Evolutionary conservation across 257 asterid genomes (phyloP), one percentile per base, ranked within the genome.

Genomic region (Capsicum chinense): DNA sequence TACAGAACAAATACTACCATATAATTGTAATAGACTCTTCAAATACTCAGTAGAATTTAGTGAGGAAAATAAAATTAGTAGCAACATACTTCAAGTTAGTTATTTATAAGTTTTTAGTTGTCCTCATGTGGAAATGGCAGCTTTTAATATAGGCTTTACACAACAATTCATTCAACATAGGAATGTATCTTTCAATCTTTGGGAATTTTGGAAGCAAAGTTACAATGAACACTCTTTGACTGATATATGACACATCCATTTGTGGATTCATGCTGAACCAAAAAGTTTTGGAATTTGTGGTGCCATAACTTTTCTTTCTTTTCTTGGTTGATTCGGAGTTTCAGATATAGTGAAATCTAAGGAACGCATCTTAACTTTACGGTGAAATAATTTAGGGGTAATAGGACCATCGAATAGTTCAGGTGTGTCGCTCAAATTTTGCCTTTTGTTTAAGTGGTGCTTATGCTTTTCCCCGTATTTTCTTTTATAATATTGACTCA

Each of bases 131-230:
- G 8, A 60, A 50, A 74, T 50, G 81, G 7, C 62, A 21, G 21
- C 81, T 50, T 50, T 50, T 68, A 68, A 68, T 68, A 15, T 33
- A 76, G 44, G 26, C 63, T 52, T 76, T 76, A 39, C 78, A 21
- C 81, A 76, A 26, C 81, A 52, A 52, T 37, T 50, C 47, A 76
- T 76, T 76, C 81, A 76, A 21, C 81, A 13, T 14, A 7, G 44
- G 48, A 52, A 21, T 13, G 12, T 5, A 50, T 33, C 26, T 76
- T 76, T 21, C 81, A 19, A 13, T 50, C 81, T 74, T 50, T 74
- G 81, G 52, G 4, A 8, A 50, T 0, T 50, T 50, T 50, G 21
- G 81, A 74, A 74, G 62, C 81, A 74, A 74, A 74, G 81, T 74
- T 12, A 50, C n/a, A 52, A 50, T 74, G 5, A 59, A 74, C 44